Conservation (phyloP, 2,329 filamentous ascomycete species). For the Aspergillus nomiae region DNA sequence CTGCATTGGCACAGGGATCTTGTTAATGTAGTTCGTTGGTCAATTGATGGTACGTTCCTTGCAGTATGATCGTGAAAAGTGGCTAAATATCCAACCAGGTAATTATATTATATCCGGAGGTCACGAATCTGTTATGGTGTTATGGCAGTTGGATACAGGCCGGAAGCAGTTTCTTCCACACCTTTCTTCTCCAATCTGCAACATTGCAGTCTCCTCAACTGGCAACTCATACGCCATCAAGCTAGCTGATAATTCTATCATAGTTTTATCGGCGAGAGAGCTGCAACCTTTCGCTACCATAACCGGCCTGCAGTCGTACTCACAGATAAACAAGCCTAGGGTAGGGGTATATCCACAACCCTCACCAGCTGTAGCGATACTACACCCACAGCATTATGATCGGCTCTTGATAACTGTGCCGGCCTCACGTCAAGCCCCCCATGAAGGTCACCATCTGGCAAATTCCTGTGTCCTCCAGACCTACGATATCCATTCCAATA, state of each 20-base stretch:
- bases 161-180: conserved; percentile 86
- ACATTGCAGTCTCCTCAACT: conserved; percentile 75
- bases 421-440: conserved; percentile 49
- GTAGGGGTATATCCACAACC: conserved; percentile 10
- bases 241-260: conserved; percentile 87
- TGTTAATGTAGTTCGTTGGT: conserved; percentile 87
- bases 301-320: conserved; percentile 70
- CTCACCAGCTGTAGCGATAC: conserved; percentile 56
- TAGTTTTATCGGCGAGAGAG: conserved; percentile 88
- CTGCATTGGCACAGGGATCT: conserved; percentile 90
- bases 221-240: conserved; percentile 83
- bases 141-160: conserved; percentile 91
- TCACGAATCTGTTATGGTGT: conserved; percentile 80
- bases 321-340: conserved; percentile 54
- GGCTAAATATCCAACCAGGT: conserved; percentile 55
- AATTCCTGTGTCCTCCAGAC: conserved; percentile 70
- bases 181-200: conserved; percentile 80
- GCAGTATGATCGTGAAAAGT: neutral
- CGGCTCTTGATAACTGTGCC: conserved; percentile 69
- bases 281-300: conserved; percentile 82
- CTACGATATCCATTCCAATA: conserved; percentile 78
- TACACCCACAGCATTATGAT: conserved; percentile 65
- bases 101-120: conserved; percentile 95
- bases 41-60: conserved; percentile 69
- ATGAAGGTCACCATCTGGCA: conserved; percentile 46